Conservation (phyloP, 768 basidiomycete genomes). For the Baorangia bicolor region DNA sequence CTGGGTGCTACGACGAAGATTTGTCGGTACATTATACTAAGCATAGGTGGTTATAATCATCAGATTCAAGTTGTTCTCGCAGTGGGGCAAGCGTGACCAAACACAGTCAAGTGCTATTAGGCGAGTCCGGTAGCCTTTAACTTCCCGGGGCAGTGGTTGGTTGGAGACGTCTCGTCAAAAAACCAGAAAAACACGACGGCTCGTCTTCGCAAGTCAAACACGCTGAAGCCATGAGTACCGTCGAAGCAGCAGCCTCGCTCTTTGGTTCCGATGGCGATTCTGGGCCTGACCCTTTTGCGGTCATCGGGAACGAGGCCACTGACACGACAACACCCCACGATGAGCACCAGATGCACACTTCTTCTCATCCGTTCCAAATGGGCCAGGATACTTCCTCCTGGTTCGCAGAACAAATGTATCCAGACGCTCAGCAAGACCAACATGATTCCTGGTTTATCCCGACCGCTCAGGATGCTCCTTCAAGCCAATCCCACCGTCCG, state of each 20-base stretch:
- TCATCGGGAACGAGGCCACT: conserved; percentile 44
- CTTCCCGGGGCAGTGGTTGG: neutral
- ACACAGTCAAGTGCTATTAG: conserved; percentile 14
- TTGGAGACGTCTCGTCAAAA: conserved; percentile 11
- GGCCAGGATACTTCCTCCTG: conserved; percentile 39
- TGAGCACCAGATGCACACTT: conserved; percentile 22
- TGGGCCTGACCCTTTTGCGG: conserved; percentile 61
- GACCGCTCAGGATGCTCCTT: conserved; percentile 14
- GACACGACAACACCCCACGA: conserved; percentile 31
- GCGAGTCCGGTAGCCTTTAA: conserved; percentile 1
- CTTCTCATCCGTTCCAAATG: conserved; percentile 30
- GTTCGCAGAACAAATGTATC: conserved; percentile 37
- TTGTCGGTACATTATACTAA: conserved; percentile 17
- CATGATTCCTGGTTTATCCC: conserved; percentile 30
- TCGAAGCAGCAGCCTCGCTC: conserved; percentile 79
- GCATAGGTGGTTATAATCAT: conserved; percentile 20
- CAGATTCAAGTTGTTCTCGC: neutral
- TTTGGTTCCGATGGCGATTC: conserved; percentile 65
- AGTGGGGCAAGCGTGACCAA: conserved; percentile 30
- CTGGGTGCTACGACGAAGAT: neutral
- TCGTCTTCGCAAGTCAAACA: conserved; percentile 19
- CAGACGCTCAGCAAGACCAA: conserved; percentile 24
- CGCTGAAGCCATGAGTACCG: conserved; percentile 53
- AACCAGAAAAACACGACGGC: conserved; percentile 10
- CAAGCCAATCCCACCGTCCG: conserved; percentile 15